phyloP scores from a whole-genome alignment of 495 filamentous ascomycete genomes.

The Hypoxylon intermedium region DNA sequence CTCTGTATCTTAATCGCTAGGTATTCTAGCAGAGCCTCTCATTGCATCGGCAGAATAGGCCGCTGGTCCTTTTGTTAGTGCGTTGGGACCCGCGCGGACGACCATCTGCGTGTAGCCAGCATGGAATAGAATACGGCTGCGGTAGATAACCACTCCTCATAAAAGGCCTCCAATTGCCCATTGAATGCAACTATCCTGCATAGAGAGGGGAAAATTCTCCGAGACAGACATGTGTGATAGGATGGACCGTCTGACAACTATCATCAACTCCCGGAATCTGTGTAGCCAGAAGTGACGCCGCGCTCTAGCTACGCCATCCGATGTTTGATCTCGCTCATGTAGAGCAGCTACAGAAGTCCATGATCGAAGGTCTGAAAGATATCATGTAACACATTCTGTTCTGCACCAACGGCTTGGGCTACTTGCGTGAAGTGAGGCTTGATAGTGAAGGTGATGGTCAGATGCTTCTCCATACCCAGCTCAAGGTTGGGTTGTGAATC shows the following conservation, averaged over 20 bases:
- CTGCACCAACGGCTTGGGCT: background rate
- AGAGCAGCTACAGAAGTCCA: constrained; percentile 4
- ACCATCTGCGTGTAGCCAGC: constrained; percentile 6
- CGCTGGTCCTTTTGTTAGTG: too few species aligned
- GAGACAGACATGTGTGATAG: constrained; percentile 14
- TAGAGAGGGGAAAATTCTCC: constrained; percentile 19
- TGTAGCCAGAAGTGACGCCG: background rate
- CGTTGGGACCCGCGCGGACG: background rate
- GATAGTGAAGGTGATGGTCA: too few species aligned
- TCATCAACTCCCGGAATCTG: too few species aligned
- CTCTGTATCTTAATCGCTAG: too few species aligned
- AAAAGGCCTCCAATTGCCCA: constrained; percentile 1
- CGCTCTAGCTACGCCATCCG: constrained; percentile 42
- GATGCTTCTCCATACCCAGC: too few species aligned
- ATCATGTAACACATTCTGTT: background rate
- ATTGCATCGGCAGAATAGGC: too few species aligned
- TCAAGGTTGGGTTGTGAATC: too few species aligned
- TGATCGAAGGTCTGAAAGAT: constrained; percentile 1
- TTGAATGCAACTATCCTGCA: constrained; percentile 23
- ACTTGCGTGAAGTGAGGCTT: background rate
- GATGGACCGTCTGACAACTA: too few species aligned
- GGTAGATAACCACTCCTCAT: constrained; percentile 1
- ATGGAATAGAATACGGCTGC: background rate
- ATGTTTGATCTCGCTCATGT: constrained; percentile 23
- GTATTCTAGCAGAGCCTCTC: too few species aligned